A percentile compares a stretch with the other conserved stretches of the same genome.
Conservation (phyloP, 495 filamentous ascomycete genomes). For the Lepidopterella palustris region DNA sequence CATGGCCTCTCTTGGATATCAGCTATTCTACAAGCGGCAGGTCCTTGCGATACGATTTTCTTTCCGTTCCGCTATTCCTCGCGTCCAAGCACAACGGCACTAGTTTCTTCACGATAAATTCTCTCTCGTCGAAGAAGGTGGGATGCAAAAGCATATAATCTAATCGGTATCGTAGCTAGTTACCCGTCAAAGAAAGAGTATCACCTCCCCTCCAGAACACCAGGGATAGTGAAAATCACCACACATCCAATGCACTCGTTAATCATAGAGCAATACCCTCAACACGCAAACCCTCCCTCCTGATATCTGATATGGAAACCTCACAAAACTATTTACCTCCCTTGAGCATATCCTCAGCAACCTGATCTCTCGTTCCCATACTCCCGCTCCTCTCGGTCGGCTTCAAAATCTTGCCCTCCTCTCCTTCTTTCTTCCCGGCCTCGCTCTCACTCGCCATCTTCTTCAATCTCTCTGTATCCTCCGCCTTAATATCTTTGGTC, state of each 20-base stretch:
- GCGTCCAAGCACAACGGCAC: no score
- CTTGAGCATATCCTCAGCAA: constrained; percentile 40
- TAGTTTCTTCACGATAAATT: no score
- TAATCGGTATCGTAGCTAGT: background rate
- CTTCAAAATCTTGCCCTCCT: constrained; percentile 25
- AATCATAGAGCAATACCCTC: background rate
- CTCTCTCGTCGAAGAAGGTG: no score
- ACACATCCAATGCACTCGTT: background rate
- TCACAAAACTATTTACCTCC: constrained; percentile 15
- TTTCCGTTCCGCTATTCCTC: no score
- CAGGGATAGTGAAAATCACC: background rate
- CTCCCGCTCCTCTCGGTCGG: constrained; percentile 35
- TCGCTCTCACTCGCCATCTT: constrained; percentile 47
- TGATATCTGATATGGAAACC: background rate
- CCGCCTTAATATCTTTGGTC: constrained; percentile 54
- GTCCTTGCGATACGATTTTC: no score
- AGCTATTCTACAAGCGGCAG: no score
- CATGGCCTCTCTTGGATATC: no score
- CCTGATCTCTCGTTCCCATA: constrained; percentile 40
- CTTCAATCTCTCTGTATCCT: constrained; percentile 65
- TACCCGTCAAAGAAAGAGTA: background rate
- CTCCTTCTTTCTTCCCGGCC: constrained; percentile 29
- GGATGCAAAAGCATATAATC: background rate
- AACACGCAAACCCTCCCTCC: background rate
- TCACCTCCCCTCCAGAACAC: background rate